Evolutionary conservation across 169 alveolate species (phyloP).

Genomic region (Plasmodium knowlesi): DNA sequence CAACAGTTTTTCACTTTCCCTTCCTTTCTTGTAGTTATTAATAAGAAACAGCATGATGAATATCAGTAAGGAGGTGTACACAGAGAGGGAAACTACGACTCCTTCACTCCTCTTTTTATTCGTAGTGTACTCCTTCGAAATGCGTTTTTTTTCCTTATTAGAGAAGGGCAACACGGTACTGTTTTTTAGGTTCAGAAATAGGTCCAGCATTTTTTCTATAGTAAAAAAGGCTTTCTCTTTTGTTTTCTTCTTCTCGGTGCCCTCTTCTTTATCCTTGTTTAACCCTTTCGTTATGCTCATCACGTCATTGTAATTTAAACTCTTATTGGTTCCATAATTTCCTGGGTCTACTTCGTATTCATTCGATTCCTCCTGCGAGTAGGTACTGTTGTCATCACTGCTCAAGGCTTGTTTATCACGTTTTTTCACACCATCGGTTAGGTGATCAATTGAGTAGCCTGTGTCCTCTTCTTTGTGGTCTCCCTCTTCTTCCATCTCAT

Average conservation of each 20-base stretch:
- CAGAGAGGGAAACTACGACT: constrained; percentile 16
- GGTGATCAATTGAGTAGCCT: background rate
- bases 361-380: constrained; percentile 3
- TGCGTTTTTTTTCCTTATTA: constrained; percentile 45
- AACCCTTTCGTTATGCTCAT: constrained; percentile 1
- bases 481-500: background rate
- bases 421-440: background rate
- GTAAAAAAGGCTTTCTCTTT: constrained; percentile 16
- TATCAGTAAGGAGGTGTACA: constrained; percentile 9
- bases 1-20: constrained; percentile 33
- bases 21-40: constrained; percentile 35
- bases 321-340: background rate
- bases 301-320: constrained; percentile 35
- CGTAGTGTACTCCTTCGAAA: constrained; percentile 39
- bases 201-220: constrained; percentile 49
- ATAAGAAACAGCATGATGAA: constrained; percentile 37
- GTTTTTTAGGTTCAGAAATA: constrained; percentile 20
- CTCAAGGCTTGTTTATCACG: background rate
- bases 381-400: background rate
- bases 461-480: background rate
- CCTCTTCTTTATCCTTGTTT: background rate
- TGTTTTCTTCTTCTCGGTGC: background rate
- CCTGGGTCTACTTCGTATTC: constrained; percentile 21
- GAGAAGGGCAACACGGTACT: constrained; percentile 49
- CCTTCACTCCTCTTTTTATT: constrained; percentile 3